Evolutionary conservation across 2,329 filamentous ascomycete species (phyloP), one percentile per base, ranked within the genome.

Genomic region (Sporothrix euskadiensis): DNA sequence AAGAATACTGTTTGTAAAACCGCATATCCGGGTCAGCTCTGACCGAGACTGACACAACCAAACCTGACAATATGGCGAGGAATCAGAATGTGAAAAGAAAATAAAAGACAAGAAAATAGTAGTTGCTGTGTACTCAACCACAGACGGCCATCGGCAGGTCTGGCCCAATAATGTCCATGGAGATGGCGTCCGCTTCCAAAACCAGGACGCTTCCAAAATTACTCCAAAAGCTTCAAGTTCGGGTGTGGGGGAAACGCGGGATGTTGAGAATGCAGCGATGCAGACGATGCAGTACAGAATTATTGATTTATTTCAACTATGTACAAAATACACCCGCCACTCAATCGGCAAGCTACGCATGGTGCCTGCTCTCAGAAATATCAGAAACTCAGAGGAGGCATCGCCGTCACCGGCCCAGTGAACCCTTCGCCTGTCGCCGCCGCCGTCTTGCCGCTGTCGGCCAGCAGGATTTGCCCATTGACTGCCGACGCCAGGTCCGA

Each of bases 131-230:
- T 26, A 26, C 26, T 26, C 26, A 26, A 26, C 1, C 26, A 26
- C 2, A 26, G 2, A 26, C 44, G 44, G 44, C 57, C 59, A 65
- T 73, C 72, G 72, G 72, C 72, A 73, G 30, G 56, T 70, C 56
- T 73, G n/a, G 59, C 66, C 72, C 72, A 66, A 73, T 47, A 41
- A 47, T 16, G n/a, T 26, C 26, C 26, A 26, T 66, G 54, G 57
- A 57, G 54, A 49, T 9, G 14, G 30, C 41, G 47, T 56, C n/a
- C 9, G 9, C 7, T 19, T 26, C 22, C n/a, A 56, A 56, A 7
- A 54, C 2, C 26, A 26, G 26, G 26, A 26, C 26, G 2, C 26
- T 26, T 26, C 26, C 26, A 26, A 26, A 26, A 26, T 26, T 26
- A 14, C 52, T 9, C 9, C 56, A 57, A 32, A 4, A 32, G 26